phyloP scores from a whole-genome alignment of 1,139 yeast species.

The Pneumocystis wakefieldiae region DNA sequence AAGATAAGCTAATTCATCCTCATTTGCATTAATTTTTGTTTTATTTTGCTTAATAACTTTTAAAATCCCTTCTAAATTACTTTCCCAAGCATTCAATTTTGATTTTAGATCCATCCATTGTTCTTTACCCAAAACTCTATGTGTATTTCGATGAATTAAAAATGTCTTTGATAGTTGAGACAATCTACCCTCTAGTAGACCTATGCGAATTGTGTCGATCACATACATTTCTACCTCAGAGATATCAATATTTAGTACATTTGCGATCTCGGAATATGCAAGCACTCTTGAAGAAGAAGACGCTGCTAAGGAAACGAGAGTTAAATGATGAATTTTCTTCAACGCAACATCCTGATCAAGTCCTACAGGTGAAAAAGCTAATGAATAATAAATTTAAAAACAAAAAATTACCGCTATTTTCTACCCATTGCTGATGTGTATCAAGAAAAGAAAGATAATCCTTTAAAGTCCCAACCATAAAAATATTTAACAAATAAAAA shows the following conservation, averaged over 20 bases:
- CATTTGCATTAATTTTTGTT: background rate
- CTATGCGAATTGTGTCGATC: slow-evolving; percentile 31
- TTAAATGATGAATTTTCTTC: slow-evolving; percentile 16
- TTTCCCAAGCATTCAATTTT: slow-evolving; percentile 27
- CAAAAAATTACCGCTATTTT: background rate
- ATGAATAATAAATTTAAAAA: slow-evolving; percentile 6
- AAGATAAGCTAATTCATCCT: background rate
- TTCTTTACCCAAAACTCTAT: slow-evolving; percentile 26
- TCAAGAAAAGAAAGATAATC: slow-evolving; percentile 15
- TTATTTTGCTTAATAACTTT: slow-evolving; percentile 16
- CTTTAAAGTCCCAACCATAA: slow-evolving; percentile 24
- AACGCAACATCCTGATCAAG: slow-evolving; percentile 19
- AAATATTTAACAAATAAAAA: slow-evolving; percentile 21
- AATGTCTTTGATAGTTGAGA: slow-evolving; percentile 27
- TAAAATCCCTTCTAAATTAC: slow-evolving; percentile 24
- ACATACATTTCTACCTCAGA: slow-evolving; percentile 29
- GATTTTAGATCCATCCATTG: slow-evolving; percentile 28
- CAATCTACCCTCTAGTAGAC: slow-evolving; percentile 31
- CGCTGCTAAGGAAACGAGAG: slow-evolving; percentile 17
- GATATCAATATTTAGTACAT: slow-evolving; percentile 23
- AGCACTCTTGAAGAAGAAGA: slow-evolving; percentile 17
- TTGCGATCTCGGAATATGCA: slow-evolving; percentile 24
- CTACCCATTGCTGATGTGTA: background rate
- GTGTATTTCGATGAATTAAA: slow-evolving; percentile 27
- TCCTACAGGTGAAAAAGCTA: slow-evolving; percentile 10